A percentile compares a stretch with the other conserved stretches of the same genome.
These are phyloP conservation scores for Russula sp. DNA, from an alignment of 768 basidiomycete genomes.

Conservation along the genomic window DNA sequence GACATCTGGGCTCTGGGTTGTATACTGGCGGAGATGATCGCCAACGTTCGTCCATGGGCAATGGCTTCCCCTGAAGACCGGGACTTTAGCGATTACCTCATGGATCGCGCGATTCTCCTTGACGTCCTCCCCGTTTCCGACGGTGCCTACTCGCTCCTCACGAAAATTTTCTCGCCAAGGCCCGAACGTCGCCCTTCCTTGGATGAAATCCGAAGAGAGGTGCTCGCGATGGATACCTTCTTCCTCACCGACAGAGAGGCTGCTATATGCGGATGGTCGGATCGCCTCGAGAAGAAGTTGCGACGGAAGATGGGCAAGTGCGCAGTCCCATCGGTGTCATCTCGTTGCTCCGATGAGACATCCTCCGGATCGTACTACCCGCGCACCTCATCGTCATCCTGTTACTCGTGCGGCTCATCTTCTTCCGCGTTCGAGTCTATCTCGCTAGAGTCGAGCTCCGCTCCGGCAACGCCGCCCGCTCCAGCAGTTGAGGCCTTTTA, in stretches of 20 bases:
- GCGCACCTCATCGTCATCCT: not conserved
- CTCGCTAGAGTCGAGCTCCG: not conserved
- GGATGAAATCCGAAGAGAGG: conserved; percentile 52
- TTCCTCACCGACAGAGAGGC: conserved; percentile 52
- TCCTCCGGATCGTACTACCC: not conserved
- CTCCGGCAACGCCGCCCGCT: conserved; percentile 13
- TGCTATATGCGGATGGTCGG: not conserved
- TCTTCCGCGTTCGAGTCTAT: conserved; percentile 15
- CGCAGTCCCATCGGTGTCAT: not conserved
- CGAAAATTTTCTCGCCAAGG: conserved; percentile 62
- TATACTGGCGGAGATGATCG: conserved; percentile 23
- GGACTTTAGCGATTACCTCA: conserved; percentile 1
- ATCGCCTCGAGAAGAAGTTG: not conserved
- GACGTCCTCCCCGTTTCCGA: conserved; percentile 34
- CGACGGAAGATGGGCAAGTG: not conserved
- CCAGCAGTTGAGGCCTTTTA: not conserved
- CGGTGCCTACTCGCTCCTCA: conserved; percentile 45
- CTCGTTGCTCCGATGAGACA: not conserved
- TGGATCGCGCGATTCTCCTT: not conserved
- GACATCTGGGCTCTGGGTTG: conserved; percentile 26
- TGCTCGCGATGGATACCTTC: conserved; percentile 58
- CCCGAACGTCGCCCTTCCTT: conserved; percentile 62
- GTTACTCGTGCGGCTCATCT: not conserved
- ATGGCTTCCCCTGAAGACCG: conserved; percentile 2
- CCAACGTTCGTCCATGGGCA: conserved; percentile 10